Conservation (phyloP, 495 filamentous ascomycete genomes). For the Penicillium simplicissimum region DNA sequence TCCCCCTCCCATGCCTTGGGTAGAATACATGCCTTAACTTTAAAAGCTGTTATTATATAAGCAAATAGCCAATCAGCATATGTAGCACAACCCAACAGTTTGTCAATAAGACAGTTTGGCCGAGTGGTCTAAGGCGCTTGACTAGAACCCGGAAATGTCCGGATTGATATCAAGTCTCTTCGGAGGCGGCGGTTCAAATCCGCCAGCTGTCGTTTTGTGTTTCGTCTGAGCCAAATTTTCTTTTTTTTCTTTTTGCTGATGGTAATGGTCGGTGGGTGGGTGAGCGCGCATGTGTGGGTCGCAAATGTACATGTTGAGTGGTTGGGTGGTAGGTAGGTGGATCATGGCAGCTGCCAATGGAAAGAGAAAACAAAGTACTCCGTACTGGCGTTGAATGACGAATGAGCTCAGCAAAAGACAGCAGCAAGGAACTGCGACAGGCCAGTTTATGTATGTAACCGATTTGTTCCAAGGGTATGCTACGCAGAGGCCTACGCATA, state of each 20-base stretch:
- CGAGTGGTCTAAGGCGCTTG: slow-evolving; percentile 11
- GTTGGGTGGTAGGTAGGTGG: neutral
- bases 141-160: neutral
- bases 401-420: no score
- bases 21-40: no score
- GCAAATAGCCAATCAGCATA: no score
- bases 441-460: no score
- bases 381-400: no score
- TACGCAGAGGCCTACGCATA: neutral
- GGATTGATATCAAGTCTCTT: slow-evolving; percentile 4
- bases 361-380: no score
- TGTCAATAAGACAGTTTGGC: slow-evolving; percentile 1
- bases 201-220: slow-evolving; percentile 1
- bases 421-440: no score
- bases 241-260: neutral
- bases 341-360: no score
- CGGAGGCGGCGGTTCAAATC: slow-evolving; percentile 10
- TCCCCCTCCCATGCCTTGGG: no score
- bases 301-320: neutral
- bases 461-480: no score
- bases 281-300: neutral
- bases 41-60: no score
- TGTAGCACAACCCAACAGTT: neutral
- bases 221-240: neutral
- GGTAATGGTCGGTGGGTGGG: neutral